Base-by-base conservation (phyloP, 179 eudicot species). In the Heliamphora pulchella region DNA sequence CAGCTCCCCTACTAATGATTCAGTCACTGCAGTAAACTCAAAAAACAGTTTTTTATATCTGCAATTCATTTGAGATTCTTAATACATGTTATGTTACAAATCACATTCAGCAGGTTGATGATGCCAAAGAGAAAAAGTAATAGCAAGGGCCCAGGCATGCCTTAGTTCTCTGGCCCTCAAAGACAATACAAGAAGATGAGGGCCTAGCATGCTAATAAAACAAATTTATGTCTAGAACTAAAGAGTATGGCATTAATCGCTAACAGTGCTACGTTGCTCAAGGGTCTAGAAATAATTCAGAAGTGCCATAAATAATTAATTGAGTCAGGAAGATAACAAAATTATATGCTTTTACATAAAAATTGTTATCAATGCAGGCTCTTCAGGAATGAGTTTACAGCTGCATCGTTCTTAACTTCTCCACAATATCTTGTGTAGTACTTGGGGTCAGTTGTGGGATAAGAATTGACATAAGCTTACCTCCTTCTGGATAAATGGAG, bases 401-500 rank as follows among this genome's bases (percentile, higher is more conserved):
- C 46, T 0, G 10, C 4, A 9, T 9, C n/a, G 20, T 10, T 51
- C 31, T 11, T 20, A 18, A 51, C 43, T 22, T 53, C 11, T 22
- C 46, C 61, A 20, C n/a, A 50, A 50, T 59, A 15, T 39, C 63
- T 31, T n/a, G 55, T 14, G 20, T 57, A 54, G 63, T 44, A 50
- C 9, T 31, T 31, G 7, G 17, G 54, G 44, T 51, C 39, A 50
- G 47, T 55, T 6, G 11, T 31, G 48, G 8, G 7, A 55, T 55
- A 2, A 18, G 15, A 41, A 73, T 11, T 71, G 46, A 18, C 2
- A 44, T 47, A 57, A 22, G 77, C 80, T 83, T 85, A 94, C 98
- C 98, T 92, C 96, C 98, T 81, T 86, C 86, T 20, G 98, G 98
- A 87, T 94, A 92, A 74, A 94, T 92, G 46, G 98, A 94, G 89